These are phyloP conservation scores for Protostelium mycophagum DNA, from an alignment of 78 protist species.

Conservation along the genomic window DNA sequence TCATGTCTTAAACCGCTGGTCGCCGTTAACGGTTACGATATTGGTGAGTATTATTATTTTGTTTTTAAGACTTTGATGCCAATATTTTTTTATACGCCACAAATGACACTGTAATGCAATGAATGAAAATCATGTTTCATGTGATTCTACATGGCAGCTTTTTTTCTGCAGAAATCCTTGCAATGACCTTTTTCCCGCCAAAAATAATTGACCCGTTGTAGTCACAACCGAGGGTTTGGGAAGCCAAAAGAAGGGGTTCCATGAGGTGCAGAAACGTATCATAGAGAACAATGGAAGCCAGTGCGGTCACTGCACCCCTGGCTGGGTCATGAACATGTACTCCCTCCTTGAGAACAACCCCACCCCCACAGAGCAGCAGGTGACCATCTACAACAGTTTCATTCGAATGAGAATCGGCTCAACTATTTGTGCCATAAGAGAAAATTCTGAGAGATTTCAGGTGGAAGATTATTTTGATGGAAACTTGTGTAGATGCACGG, in stretches of 20 bases:
- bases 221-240: constrained; percentile 88
- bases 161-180: no score
- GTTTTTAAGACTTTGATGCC: background rate
- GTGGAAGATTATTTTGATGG: constrained; percentile 86
- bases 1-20: constrained; percentile 81
- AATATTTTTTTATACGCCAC: no score
- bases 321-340: constrained; percentile 72
- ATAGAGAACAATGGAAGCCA: constrained; percentile 77
- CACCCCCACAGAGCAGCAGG: constrained; percentile 29
- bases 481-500: constrained; percentile 97
- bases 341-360: constrained; percentile 24
- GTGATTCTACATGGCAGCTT: no score
- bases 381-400: background rate
- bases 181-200: no score
- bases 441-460: background rate
- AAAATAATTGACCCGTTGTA: constrained; percentile 19
- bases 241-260: constrained; percentile 20
- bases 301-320: constrained; percentile 96
- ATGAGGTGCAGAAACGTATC: constrained; percentile 49
- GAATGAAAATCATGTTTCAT: no score
- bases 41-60: no score
- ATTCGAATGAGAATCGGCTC: background rate
- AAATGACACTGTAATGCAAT: no score
- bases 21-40: constrained; percentile 46
- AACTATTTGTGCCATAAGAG: no score